These are phyloP conservation scores for Aeschynomene evenia DNA, from an alignment of 306 rosid species.

Conservation along the genomic window DNA sequence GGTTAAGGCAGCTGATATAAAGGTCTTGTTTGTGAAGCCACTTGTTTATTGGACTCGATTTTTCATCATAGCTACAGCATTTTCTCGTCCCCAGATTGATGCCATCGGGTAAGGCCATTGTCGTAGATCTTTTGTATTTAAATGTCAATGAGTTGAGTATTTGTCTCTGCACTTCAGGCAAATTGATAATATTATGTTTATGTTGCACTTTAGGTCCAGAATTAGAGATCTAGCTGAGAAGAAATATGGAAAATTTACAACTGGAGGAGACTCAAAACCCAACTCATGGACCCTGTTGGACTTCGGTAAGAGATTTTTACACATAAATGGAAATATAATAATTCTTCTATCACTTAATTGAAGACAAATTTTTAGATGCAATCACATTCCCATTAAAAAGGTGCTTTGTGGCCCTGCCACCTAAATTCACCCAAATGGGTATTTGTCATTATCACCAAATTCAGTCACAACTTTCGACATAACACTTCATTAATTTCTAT, in stretches of 20 bases:
- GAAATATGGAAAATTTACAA: conserved; percentile 74
- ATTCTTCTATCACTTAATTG: neutral
- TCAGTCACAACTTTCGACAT: neutral
- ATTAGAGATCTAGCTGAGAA: conserved; percentile 87
- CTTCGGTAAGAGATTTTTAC: conserved; percentile 57
- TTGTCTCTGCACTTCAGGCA: conserved; percentile 17
- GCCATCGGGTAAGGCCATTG: conserved; percentile 66
- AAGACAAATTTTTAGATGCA: neutral
- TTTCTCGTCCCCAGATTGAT: conserved; percentile 92
- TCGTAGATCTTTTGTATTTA: conserved; percentile 21
- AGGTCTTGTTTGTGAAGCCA: conserved; percentile 94
- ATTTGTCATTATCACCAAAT: neutral
- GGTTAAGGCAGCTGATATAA: conserved; percentile 89
- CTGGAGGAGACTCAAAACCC: conserved; percentile 85
- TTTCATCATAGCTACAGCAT: conserved; percentile 85
- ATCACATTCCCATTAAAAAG: neutral
- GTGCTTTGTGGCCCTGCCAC: conserved; percentile 2
- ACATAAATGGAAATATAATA: neutral
- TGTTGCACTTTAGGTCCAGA: conserved; percentile 59
- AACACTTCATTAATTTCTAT: neutral
- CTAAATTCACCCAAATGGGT: neutral
- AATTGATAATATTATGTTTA: conserved; percentile 5
- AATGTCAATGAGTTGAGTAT: neutral
- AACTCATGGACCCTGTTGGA: conserved; percentile 95
- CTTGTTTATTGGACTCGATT: conserved; percentile 95